A percentile compares a stretch with the other conserved stretches of the same genome.
Evolutionary conservation across 2,329 filamentous ascomycete genomes (phyloP).

Genomic region (Gyromitra esculenta): DNA sequence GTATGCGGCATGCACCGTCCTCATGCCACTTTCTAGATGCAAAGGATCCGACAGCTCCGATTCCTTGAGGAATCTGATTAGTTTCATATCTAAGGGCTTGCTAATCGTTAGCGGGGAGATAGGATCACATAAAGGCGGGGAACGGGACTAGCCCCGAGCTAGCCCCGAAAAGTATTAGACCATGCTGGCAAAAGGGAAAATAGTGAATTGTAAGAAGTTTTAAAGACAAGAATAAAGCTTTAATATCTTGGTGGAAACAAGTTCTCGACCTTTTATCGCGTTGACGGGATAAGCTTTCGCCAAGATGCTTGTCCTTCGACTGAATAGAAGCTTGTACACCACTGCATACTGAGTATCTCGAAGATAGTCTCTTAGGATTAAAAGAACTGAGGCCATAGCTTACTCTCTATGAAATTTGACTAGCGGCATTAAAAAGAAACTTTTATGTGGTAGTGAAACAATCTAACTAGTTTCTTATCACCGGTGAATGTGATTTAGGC

Average conservation of each 20-base stretch:
- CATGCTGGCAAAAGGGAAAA: not conserved
- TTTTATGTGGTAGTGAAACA: not conserved
- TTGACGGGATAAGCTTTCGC: conserved; percentile 47
- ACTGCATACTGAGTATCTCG: not conserved
- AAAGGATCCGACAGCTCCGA: conserved; percentile 22
- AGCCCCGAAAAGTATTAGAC: conserved; percentile 30
- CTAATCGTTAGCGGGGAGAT: conserved; percentile 28
- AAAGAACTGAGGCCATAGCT: not conserved
- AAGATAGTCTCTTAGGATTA: not conserved
- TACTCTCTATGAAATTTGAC: not conserved
- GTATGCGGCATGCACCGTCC: not conserved
- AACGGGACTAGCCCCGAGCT: conserved; percentile 27
- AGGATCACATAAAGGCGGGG: conserved; percentile 20
- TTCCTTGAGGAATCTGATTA: conserved; percentile 31
- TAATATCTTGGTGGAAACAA: not conserved
- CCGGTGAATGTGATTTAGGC: not conserved
- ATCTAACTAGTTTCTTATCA: not conserved
- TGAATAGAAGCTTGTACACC: conserved; percentile 20
- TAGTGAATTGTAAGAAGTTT: not conserved
- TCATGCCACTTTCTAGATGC: not conserved
- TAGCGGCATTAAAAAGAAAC: not conserved
- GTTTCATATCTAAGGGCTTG: not conserved
- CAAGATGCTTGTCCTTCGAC: conserved; percentile 41
- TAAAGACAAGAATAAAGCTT: not conserved
- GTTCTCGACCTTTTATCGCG: not conserved